Evolutionary conservation across 2,329 filamentous ascomycete species (phyloP).

Genomic region (Aspergillus aculeatinus): DNA sequence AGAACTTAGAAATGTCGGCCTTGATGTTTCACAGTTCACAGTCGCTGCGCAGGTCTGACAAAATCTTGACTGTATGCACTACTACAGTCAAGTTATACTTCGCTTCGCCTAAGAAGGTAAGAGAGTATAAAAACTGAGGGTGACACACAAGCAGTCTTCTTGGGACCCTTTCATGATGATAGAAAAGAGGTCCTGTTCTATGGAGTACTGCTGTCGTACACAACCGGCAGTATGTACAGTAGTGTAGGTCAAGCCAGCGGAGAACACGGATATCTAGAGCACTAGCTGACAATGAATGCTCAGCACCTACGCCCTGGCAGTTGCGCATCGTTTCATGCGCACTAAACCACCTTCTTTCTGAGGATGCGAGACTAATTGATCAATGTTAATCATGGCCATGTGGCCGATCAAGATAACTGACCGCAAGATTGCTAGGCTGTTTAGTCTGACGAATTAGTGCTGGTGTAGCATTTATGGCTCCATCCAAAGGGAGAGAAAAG

Average conservation of each 20-base stretch:
- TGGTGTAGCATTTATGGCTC: background rate
- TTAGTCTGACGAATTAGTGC: constrained; percentile 1
- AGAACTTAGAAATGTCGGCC: background rate
- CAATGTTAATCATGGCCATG: constrained; percentile 2
- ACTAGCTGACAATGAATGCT: background rate
- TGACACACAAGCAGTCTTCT: background rate
- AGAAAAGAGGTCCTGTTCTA: background rate
- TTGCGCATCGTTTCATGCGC: background rate
- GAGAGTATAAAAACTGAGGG: too few relatives aligned
- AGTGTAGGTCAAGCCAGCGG: background rate
- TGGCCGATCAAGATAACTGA: constrained; percentile 1
- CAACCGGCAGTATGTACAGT: background rate
- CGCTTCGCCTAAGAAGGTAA: background rate
- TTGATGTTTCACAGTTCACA: background rate
- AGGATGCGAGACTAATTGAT: constrained; percentile 7
- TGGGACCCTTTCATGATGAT: background rate
- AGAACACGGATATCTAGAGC: background rate
- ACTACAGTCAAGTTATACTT: background rate
- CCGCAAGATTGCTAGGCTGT: constrained; percentile 1
- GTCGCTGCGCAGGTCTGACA: background rate
- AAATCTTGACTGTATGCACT: background rate
- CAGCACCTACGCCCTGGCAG: background rate
- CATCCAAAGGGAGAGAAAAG: background rate
- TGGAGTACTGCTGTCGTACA: background rate
- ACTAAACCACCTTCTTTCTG: background rate